Evolutionary conservation across 2,329 filamentous ascomycete genomes (phyloP), one percentile per base, ranked within the genome.

Genomic region (Colletotrichum lupini): DNA sequence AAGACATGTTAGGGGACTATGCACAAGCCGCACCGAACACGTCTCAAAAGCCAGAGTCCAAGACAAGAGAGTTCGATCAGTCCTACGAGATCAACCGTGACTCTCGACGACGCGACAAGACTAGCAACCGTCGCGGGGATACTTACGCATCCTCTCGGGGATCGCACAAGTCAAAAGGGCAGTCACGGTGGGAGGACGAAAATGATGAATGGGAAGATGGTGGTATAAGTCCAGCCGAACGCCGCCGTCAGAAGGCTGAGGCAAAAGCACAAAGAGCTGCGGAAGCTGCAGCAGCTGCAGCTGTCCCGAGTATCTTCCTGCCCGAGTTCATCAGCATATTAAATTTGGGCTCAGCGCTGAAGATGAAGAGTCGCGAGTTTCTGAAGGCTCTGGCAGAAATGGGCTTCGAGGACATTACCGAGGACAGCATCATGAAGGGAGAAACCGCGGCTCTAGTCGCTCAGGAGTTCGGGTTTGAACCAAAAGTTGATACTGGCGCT

Each of bases 291-390:
- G 2, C 88, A 87, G 1, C 84, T 83, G 60, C 68, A 22, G 19
- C 42, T 4, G 32, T 67, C 5, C 73, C 61, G 26, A 75, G 64
- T 1, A 93, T 99, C 58, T 90, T 92, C 66, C 85, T 99, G 26
- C 97, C 97, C 0, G 94, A 98, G 79, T 97, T 95, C 77, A 97
- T 99, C 82, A 97, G 91, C 78, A 92, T 98, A n/a, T 88, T 90
- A 11, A 94, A 95, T 76, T 85, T 99, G 53, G 95, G 95, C 4
- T 87, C 91, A 73, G 90, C 93, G 4, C 86, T 98, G 26, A 92
- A 92, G 74, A 87, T 97, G 35, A 90, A 91, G 53, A 86, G 91
- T 1, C 88, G 93, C 16, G 84, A 91, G 3, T 98, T 99, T 77
- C 85, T 97, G 14, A 77, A 80, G 19, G 94, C 95, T 78, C 87